Conservation (phyloP, 805 yeast genomes). For the Kregervanrija pseudodelftensis region DNA sequence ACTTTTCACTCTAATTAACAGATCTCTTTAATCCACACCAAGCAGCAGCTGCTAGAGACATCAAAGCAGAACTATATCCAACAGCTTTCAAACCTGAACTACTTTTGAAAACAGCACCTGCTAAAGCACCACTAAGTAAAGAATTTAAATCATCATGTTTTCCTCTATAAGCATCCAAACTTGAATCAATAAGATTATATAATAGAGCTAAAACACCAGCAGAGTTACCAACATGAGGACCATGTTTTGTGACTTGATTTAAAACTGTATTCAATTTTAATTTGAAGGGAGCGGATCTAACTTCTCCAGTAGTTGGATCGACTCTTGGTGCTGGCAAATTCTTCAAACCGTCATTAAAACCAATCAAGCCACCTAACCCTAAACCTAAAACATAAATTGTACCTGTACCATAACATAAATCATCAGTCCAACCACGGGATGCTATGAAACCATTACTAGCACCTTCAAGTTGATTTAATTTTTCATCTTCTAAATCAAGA, state of each 20-base stretch:
- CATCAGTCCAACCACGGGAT: conserved; percentile 97
- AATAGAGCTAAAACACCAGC: conserved; percentile 91
- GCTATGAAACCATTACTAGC: conserved; percentile 80
- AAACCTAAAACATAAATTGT: conserved; percentile 82
- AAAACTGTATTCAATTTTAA: conserved; percentile 82
- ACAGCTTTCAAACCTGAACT: conserved; percentile 81
- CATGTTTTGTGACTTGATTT: conserved; percentile 89
- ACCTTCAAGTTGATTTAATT: conserved; percentile 69
- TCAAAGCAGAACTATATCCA: conserved; percentile 77
- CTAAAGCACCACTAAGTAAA: conserved; percentile 78
- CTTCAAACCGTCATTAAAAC: conserved; percentile 78
- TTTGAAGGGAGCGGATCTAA: conserved; percentile 63
- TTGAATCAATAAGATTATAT: conserved; percentile 77
- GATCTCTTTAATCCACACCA: conserved; percentile 79
- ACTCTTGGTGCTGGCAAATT: conserved; percentile 55
- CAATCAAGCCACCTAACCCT: conserved; percentile 85
- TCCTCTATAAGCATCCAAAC: conserved; percentile 76
- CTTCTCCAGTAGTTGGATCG: conserved; percentile 49
- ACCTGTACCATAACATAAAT: conserved; percentile 96
- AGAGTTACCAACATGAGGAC: conserved; percentile 91
- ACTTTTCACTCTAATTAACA: conserved; percentile 3
- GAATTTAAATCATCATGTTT: conserved; percentile 84
- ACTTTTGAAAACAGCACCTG: conserved; percentile 88
- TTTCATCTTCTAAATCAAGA: conserved; percentile 82
- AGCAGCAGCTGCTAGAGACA: conserved; percentile 84